These are phyloP conservation scores for Phaeotremella fagi DNA, from an alignment of 768 basidiomycete genomes.

Conservation along the genomic window DNA sequence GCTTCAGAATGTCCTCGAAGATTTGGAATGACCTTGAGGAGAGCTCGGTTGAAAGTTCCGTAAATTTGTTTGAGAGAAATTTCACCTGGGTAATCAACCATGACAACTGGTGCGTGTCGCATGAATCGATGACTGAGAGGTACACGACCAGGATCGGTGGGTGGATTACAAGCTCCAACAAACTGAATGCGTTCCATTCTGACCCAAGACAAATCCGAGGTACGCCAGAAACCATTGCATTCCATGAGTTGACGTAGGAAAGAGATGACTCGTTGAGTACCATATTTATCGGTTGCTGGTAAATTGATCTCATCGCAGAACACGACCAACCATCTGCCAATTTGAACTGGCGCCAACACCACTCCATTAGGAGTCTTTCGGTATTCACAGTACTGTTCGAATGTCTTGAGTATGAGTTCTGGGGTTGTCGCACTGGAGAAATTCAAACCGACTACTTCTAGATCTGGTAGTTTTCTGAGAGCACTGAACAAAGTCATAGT, in stretches of 20 bases:
- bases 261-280: slow-evolving; percentile 96
- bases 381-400: slow-evolving; percentile 99
- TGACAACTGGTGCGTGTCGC: slow-evolving; percentile 91
- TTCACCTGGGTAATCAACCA: slow-evolving; percentile 99
- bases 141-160: slow-evolving; percentile 98
- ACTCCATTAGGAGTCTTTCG: slow-evolving; percentile 98
- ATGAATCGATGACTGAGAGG: slow-evolving; percentile 95
- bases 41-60: slow-evolving; percentile 91
- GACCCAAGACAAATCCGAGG: slow-evolving; percentile 94
- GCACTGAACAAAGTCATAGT: slow-evolving; percentile 99
- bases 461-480: slow-evolving; percentile 91
- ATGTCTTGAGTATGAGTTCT: slow-evolving; percentile 96
- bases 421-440: slow-evolving; percentile 99
- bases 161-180: slow-evolving; percentile 98
- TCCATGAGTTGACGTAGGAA: slow-evolving; percentile 97
- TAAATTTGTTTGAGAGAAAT: slow-evolving; percentile 97
- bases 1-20: slow-evolving; percentile 88
- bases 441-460: slow-evolving; percentile 98
- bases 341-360: slow-evolving; percentile 84
- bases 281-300: slow-evolving; percentile 94
- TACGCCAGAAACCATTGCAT: slow-evolving; percentile 87
- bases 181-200: slow-evolving; percentile 98
- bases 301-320: slow-evolving; percentile 99
- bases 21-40: slow-evolving; percentile 91
- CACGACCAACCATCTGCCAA: slow-evolving; percentile 97